Conservation (phyloP, 805 yeast genomes). For the Cyberlindnera xylosilytica region DNA sequence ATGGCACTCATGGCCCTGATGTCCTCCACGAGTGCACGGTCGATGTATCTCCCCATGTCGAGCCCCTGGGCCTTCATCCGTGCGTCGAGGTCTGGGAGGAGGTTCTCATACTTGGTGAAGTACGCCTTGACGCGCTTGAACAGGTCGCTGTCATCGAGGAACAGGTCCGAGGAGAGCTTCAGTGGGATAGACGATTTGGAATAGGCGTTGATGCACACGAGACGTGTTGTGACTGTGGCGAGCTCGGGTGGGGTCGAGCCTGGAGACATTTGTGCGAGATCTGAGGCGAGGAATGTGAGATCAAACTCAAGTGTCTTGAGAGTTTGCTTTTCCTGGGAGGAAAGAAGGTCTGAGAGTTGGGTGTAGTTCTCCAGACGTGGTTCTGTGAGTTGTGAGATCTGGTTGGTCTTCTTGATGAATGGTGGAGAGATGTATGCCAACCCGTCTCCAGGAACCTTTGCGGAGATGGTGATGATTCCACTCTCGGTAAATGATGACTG, state of each 20-base stretch:
- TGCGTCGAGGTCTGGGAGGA: conserved; percentile 19
- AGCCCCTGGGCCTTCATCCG: conserved; percentile 9
- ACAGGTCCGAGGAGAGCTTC: conserved; percentile 33
- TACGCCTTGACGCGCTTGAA: conserved; percentile 23
- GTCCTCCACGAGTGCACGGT: conserved; percentile 15
- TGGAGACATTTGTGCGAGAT: conserved; percentile 17
- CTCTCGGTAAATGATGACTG: conserved; percentile 8
- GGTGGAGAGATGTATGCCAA: conserved; percentile 38
- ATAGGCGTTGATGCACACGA: conserved; percentile 32
- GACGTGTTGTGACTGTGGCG: conserved; percentile 27
- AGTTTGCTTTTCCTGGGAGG: conserved; percentile 28
- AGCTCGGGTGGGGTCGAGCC: conserved; percentile 30
- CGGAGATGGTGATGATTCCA: conserved; percentile 31
- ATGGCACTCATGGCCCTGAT: conserved; percentile 21
- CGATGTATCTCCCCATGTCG: conserved; percentile 13
- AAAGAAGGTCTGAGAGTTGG: conserved; percentile 25
- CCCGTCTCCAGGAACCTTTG: conserved; percentile 32
- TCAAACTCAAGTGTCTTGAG: conserved; percentile 28
- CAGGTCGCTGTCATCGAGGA: conserved; percentile 23
- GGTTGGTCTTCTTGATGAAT: conserved; percentile 34
- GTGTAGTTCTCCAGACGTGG: conserved; percentile 35
- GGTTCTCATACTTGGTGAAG: conserved; percentile 18
- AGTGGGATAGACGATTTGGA: conserved; percentile 40
- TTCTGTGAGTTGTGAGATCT: conserved; percentile 30
- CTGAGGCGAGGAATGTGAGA: conserved; percentile 26